These are phyloP conservation scores for Aspergillus ustus DNA, from an alignment of 2,329 filamentous ascomycete genomes.

Conservation along the genomic window DNA sequence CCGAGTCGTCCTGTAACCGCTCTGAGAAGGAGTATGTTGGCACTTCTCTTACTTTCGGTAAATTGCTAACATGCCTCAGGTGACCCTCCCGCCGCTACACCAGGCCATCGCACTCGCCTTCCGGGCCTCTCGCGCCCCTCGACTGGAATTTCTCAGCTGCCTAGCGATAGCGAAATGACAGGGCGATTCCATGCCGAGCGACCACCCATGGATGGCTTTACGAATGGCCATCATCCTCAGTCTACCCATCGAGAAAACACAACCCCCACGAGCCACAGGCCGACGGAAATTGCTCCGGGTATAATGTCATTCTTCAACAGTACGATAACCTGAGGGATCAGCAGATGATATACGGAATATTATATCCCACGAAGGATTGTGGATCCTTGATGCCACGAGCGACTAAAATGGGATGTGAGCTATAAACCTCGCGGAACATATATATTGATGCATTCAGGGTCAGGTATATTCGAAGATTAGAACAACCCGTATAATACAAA, in stretches of 20 bases:
- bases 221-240: neutral
- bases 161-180: slow-evolving; percentile 28
- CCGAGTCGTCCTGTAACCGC: slow-evolving; percentile 27
- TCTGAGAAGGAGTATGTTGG: slow-evolving; percentile 30
- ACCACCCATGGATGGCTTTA: neutral
- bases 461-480: neutral
- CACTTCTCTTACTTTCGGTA: neutral
- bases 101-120: slow-evolving; percentile 36
- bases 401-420: too few relatives aligned
- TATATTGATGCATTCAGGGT: neutral
- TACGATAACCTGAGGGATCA: slow-evolving; percentile 6
- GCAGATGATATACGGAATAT: neutral
- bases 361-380: neutral
- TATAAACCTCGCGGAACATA: neutral
- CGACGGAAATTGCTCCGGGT: slow-evolving; percentile 6
- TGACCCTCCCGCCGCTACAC: slow-evolving; percentile 20
- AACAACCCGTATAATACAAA: neutral
- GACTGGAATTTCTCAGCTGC: slow-evolving; percentile 29
- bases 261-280: neutral
- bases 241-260: neutral
- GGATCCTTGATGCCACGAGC: neutral
- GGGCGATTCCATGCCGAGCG: slow-evolving; percentile 29
- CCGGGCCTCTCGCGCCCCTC: slow-evolving; percentile 25
- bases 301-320: slow-evolving; percentile 19
- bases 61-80: slow-evolving; percentile 13